Evolutionary conservation across 2,329 filamentous ascomycete species (phyloP), one percentile per base, ranked within the genome.

Genomic region (Cladosporium sp.): DNA sequence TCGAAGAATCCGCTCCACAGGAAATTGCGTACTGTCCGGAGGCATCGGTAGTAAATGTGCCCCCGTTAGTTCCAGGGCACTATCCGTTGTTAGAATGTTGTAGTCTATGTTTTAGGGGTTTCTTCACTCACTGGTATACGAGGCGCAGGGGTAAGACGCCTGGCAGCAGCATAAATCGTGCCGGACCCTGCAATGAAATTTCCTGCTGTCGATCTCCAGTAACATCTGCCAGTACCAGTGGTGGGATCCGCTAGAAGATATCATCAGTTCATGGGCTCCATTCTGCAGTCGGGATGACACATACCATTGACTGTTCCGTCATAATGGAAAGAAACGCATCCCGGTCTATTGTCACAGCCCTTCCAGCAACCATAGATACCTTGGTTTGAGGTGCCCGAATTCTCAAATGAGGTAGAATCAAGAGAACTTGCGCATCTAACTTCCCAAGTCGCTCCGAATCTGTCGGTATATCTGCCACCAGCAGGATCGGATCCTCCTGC

Each of bases 331-430:
- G 51, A 59, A 28, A 45, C 57, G 40, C 64, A 66, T 5, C 39
- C 45, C 5, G 61, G 58, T 30, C 55, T 34, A 12, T 60, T 62
- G 34, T 64, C 60, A 43, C 64, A 66, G 20, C 58, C 60, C 38
- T 61, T 56, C 39, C 62, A 64, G 45, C 64, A 66, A 7, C 43
- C 58, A 36, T 61, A 64, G n/a, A 61, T 51, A 38, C 64, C 64
- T 34, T 59, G 56, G 3, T 51, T 54, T 25, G 58, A 61, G 1
- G 61, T 64, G 9, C 59, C 63, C 4, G n/a, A 14, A 15, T 40
- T 36, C 20, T 58, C 49, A 43, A 47, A 58, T 14, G 37, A 22
- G 36, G 37, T 40, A 15, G 37, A 56, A 15, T n/a, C 59, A 34
- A 45, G 54, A 28, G 51, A 55, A 20, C 60, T 60, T 30, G 37